Percentiles rank a stretch among this genome's conserved stretches.
These are phyloP conservation scores for Periconia macrospinosa DNA, from an alignment of 2,329 filamentous ascomycete genomes.

Conservation along the genomic window DNA sequence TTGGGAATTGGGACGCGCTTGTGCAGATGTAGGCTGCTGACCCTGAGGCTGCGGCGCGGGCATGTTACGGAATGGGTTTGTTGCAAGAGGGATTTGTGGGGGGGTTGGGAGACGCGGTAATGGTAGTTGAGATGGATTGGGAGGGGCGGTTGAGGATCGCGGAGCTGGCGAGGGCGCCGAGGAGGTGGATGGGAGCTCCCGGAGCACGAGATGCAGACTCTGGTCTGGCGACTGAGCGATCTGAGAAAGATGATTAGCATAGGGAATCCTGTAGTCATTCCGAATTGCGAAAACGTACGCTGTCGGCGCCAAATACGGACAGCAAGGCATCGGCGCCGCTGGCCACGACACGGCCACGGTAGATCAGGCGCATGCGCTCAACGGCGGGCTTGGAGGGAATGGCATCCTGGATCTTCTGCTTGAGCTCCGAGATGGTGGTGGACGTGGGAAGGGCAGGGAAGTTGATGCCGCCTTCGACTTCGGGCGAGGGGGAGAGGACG, in stretches of 20 bases:
- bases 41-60: slow-evolving; percentile 3
- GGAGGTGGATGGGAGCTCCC: slow-evolving; percentile 30
- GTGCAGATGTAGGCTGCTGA: neutral
- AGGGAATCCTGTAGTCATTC: too few species aligned
- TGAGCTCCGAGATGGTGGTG: slow-evolving; percentile 56
- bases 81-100: slow-evolving; percentile 24
- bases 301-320: slow-evolving; percentile 53
- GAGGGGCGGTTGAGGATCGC: slow-evolving; percentile 42
- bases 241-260: slow-evolving; percentile 13
- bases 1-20: slow-evolving; percentile 31
- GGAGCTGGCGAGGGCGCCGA: slow-evolving; percentile 21
- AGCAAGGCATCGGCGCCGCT: slow-evolving; percentile 53
- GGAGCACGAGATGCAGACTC: slow-evolving; percentile 43
- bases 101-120: slow-evolving; percentile 12
- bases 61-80: slow-evolving; percentile 35
- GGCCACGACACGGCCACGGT: slow-evolving; percentile 56
- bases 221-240: slow-evolving; percentile 40
- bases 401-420: slow-evolving; percentile 52
- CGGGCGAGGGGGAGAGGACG: slow-evolving; percentile 43
- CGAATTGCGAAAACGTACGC: slow-evolving; percentile 43
- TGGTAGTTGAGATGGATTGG: slow-evolving; percentile 33
- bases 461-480: slow-evolving; percentile 37
- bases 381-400: slow-evolving; percentile 45
- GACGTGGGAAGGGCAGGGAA: slow-evolving; percentile 34
- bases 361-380: slow-evolving; percentile 60